A percentile compares a stretch with the other conserved stretches of the same genome.
These are phyloP conservation scores for Pseudogymnoascus sp. DNA, from an alignment of 2,329 filamentous ascomycete genomes.

Conservation along the genomic window DNA sequence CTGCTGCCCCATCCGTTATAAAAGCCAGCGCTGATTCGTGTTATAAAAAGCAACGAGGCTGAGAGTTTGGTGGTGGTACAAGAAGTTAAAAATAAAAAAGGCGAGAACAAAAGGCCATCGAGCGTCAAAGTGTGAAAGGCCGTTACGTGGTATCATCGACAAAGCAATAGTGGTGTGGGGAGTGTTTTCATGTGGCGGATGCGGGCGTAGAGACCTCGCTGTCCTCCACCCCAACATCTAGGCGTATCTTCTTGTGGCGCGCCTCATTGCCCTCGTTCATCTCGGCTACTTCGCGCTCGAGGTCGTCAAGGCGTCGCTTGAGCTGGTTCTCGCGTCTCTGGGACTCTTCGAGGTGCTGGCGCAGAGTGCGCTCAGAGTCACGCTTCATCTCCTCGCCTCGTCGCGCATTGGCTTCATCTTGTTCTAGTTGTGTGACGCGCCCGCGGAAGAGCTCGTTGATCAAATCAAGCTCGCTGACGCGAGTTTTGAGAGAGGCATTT, in stretches of 20 bases:
- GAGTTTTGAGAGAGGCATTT: constrained; percentile 85
- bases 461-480: constrained; percentile 89
- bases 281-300: constrained; percentile 49
- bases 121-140: constrained; percentile 6
- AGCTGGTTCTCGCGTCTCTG: constrained; percentile 73
- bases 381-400: constrained; percentile 50
- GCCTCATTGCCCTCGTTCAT: constrained; percentile 39
- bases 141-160: constrained; percentile 12
- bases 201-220: constrained; percentile 20
- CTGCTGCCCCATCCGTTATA: constrained; percentile 1
- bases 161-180: constrained; percentile 8
- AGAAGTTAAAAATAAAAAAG: neutral
- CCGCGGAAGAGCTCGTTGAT: constrained; percentile 80
- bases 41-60: neutral
- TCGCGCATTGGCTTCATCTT: constrained; percentile 62
- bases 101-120: constrained; percentile 1
- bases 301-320: constrained; percentile 73
- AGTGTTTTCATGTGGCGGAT: constrained; percentile 10
- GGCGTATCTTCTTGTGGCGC: constrained; percentile 46
- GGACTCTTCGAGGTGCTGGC: constrained; percentile 64
- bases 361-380: constrained; percentile 47
- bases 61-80: constrained; percentile 7
- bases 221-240: constrained; percentile 37
- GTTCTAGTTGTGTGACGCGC: constrained; percentile 67
- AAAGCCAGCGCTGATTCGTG: neutral